These are phyloP conservation scores for Barnettozyma vustinii DNA, from an alignment of 805 yeast genomes.

Conservation along the genomic window DNA sequence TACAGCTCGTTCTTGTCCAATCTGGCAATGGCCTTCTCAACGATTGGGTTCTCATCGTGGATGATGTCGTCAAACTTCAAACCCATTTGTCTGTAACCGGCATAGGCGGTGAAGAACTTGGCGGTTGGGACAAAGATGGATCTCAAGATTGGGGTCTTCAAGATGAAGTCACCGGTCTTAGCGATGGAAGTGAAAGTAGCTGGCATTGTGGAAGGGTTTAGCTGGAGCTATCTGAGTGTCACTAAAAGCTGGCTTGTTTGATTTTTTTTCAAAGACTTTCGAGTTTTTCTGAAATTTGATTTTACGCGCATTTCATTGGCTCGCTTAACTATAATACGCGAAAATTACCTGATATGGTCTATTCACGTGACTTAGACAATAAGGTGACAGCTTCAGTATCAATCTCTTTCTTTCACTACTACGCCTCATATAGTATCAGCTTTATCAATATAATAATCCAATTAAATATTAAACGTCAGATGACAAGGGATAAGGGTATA, in stretches of 20 bases:
- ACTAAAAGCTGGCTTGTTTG: neutral
- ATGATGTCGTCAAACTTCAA: constrained; percentile 85
- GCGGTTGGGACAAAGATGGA: constrained; percentile 78
- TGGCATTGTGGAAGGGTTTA: neutral
- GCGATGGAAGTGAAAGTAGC: constrained; percentile 50
- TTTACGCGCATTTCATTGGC: constrained; percentile 11
- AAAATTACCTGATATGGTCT: neutral
- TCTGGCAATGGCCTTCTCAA: constrained; percentile 85
- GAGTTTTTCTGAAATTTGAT: constrained; percentile 6
- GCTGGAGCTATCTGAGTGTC: neutral
- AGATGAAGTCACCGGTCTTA: constrained; percentile 71
- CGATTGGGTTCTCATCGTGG: constrained; percentile 78
- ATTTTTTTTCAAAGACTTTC: constrained; percentile 1
- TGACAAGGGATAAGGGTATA: neutral
- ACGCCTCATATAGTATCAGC: neutral
- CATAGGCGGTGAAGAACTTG: constrained; percentile 58
- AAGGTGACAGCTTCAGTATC: neutral
- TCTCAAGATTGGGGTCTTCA: constrained; percentile 73
- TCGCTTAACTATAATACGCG: neutral
- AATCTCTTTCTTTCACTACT: no score
- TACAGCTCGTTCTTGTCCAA: constrained; percentile 79
- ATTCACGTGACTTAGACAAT: neutral
- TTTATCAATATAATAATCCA: neutral
- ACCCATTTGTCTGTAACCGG: constrained; percentile 96
- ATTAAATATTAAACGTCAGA: constrained; percentile 1